Evolutionary conservation across 805 yeast genomes (phyloP).

Genomic region (Sugiyamaella lignohabitans): DNA sequence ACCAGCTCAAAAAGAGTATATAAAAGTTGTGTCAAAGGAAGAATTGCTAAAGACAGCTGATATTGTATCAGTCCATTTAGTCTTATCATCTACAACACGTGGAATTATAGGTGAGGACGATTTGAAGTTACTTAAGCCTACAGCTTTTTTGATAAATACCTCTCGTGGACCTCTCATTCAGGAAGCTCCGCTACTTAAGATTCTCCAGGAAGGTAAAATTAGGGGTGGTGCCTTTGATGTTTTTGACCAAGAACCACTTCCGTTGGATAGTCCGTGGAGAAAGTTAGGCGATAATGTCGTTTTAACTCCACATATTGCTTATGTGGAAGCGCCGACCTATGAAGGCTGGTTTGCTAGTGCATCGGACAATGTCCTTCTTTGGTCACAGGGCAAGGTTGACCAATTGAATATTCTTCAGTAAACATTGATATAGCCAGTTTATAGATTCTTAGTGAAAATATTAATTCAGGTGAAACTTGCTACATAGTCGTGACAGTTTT

Average conservation of each 20-base stretch:
- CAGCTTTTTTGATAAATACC: conserved; percentile 21
- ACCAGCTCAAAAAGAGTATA: conserved; percentile 7
- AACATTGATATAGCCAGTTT: too few relatives aligned
- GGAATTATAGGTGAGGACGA: conserved; percentile 15
- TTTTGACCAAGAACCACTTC: conserved; percentile 21
- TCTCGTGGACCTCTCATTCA: conserved; percentile 23
- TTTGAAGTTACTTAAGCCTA: conserved; percentile 17
- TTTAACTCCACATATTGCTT: conserved; percentile 22
- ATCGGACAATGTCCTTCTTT: conserved; percentile 12
- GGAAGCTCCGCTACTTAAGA: conserved; percentile 17
- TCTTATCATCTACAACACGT: conserved; percentile 15
- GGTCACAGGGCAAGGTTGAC: conserved; percentile 4
- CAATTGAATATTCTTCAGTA: conserved; percentile 2
- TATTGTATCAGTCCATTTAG: conserved; percentile 18
- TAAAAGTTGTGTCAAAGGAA: conserved; percentile 16
- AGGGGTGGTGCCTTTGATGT: conserved; percentile 24
- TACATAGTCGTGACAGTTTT: too few relatives aligned
- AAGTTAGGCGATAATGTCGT: conserved; percentile 15
- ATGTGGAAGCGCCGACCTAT: conserved; percentile 15
- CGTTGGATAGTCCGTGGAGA: conserved; percentile 16
- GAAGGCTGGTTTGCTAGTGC: conserved; percentile 11
- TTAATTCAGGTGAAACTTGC: too few relatives aligned
- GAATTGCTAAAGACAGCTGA: conserved; percentile 18
- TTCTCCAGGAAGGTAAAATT: conserved; percentile 13
- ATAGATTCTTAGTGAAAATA: too few relatives aligned